Base-by-base conservation (phyloP, 202 grass and related monocot genomes). In the Hordeum pubiflorum region DNA sequence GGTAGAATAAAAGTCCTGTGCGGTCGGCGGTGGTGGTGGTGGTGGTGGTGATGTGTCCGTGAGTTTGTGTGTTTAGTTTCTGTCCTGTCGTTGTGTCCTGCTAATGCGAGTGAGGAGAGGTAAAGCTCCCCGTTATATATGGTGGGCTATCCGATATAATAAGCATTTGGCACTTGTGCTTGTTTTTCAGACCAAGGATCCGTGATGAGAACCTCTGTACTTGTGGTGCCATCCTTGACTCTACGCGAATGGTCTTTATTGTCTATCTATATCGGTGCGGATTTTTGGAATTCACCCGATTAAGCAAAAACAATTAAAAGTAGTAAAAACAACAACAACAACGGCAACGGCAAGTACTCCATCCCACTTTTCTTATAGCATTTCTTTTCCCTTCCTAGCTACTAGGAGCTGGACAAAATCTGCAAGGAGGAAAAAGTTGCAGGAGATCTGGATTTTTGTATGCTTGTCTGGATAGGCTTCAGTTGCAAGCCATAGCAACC, bases 1-100 rank as follows among this genome's bases (percentile, higher is more conserved):
- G 36, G 12, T 89, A 74, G 72, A 89, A 89, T 83, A 83, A 89
- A 89, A 85, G 65, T 26, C 4, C 58, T 40, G 73, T 31, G 72
- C 14, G 82, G 57, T 78, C 57, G 11, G 63, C 18, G 64, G 63
- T 81, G 87, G 44, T 81, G 64, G 6, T 63, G 33, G 63, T 22
- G 64, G 63, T 22, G 64, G 63, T 81, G 87, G 44, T 81, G 64
- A 9, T 63, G 33, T 37, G 34, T 81, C 44, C 5, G 2, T 72
- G 31, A 72, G 21, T 62, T 8, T 23, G 41, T 72, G 39, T 78
- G 66, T 81, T 77, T 73, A 73, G 50, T 82, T 48, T 17, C 17
- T 8, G 33, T 85, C 61, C 12, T 79, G 17, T 75, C 40, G 13
- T 48, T 3, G 68, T 29, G 48, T 84, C 15, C 34, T 81, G 77